Base-by-base conservation (phyloP, 345 rosid species). In the Erucastrum elatum region DNA sequence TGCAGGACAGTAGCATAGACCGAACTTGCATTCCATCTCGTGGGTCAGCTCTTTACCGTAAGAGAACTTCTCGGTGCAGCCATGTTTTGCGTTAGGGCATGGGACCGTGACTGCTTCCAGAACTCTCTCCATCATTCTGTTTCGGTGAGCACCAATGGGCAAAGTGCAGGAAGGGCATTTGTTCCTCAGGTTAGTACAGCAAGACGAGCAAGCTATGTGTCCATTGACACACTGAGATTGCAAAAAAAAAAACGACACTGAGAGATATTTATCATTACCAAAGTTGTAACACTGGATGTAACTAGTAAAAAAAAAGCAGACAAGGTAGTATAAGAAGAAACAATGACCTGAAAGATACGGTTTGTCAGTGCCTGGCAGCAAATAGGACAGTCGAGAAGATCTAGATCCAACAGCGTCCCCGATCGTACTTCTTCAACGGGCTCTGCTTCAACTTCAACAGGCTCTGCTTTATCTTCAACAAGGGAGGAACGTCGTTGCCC, bases 281-380 rank as follows among this genome's bases (percentile, higher is more conserved):
- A 29, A 29, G 31, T 29, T 29, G 31, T 29, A 29, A 29, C 31
- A 4, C 3, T 2, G 31, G 21, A 21, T 21, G 21, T 21, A 21
- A 21, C 21, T 21, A 21, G 21, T 21, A 41, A 41, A 4, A 41
- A 12, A 41, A 13, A 12, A 44, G 4, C 53, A 44, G 53, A 44
- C 53, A 44, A 11, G 5, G 63, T 29, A 34, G 4, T 4, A 7
- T 27, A 51, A 15, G 8, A 27, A 60, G 37, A 33, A 46, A 68
- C 37, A 21, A 8, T 46, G 29, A 70, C 74, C 74, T 70, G 74
- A 55, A 53, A 70, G 16, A 56, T 55, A 2, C n/a, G 55, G 6
- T 1, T 30, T 2, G 33, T 25, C 3, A 68, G 72, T 8, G 72
- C 17, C 3, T 53, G 25, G 9, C 59, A 53, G 59, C 59, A 53